These are phyloP conservation scores for Wickerhamomyces tratensis DNA, from an alignment of 805 yeast species.

Conservation along the genomic window DNA sequence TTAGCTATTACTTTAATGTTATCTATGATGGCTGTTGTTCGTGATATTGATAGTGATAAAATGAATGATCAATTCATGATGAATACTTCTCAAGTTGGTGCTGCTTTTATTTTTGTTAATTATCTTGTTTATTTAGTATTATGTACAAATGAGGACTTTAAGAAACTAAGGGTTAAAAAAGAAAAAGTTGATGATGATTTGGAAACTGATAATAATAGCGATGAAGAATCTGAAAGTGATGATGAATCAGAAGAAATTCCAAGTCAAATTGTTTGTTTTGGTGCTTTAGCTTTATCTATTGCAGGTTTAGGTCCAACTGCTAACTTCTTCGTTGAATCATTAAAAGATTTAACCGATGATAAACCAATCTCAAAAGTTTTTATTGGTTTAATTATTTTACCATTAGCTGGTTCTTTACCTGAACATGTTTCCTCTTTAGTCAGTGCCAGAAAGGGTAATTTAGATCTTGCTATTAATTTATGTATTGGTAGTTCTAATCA, in stretches of 20 bases:
- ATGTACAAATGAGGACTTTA: slow-evolving; percentile 15
- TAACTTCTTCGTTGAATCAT: slow-evolving; percentile 14
- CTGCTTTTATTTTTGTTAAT: slow-evolving; percentile 12
- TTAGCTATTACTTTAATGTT: slow-evolving; percentile 9
- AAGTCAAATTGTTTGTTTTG: slow-evolving; percentile 11
- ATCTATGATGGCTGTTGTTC: slow-evolving; percentile 10
- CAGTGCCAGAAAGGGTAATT: slow-evolving; percentile 13
- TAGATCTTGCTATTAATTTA: slow-evolving; percentile 12
- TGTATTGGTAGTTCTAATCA: slow-evolving; percentile 14
- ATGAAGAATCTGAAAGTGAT: slow-evolving; percentile 1
- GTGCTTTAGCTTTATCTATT: slow-evolving; percentile 11
- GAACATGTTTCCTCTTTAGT: slow-evolving; percentile 14
- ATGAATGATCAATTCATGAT: slow-evolving; percentile 9
- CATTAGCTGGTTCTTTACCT: slow-evolving; percentile 15
- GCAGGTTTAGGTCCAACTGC: slow-evolving; percentile 15
- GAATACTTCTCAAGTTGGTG: slow-evolving; percentile 13
- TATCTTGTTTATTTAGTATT: slow-evolving; percentile 11
- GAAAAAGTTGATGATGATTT: slow-evolving; percentile 4
- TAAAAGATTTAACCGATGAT: slow-evolving; percentile 12
- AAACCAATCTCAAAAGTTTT: slow-evolving; percentile 14
- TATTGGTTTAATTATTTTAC: slow-evolving; percentile 14
- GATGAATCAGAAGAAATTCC: slow-evolving; percentile 6
- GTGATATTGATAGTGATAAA: slow-evolving; percentile 7
- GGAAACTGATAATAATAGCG: not conserved
- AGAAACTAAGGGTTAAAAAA: slow-evolving; percentile 4